Evolutionary conservation across 2,329 filamentous ascomycete species (phyloP).

Genomic region (Phaeosphaeriaceae sp.): DNA sequence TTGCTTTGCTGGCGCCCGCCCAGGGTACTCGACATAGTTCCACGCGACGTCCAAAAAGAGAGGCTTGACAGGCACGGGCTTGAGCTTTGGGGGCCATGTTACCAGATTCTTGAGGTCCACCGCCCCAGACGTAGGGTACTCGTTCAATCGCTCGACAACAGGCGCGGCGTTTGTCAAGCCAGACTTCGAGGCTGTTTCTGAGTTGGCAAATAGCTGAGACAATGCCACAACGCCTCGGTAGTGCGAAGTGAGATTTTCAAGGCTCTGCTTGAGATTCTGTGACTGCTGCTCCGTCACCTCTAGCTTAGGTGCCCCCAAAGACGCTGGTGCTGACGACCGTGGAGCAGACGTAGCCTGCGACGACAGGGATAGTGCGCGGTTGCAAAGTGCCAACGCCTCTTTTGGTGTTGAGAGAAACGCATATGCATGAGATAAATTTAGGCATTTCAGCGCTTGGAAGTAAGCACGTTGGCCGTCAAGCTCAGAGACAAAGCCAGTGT

Average conservation of each 20-base stretch:
- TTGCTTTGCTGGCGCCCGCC: conserved; percentile 53
- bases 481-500: conserved; percentile 76
- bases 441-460: conserved; percentile 87
- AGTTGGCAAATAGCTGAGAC: conserved; percentile 65
- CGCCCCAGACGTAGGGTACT: conserved; percentile 71
- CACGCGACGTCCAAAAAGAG: conserved; percentile 95
- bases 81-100: conserved; percentile 82
- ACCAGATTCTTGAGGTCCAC: conserved; percentile 83
- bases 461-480: conserved; percentile 81
- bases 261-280: conserved; percentile 64
- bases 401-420: conserved; percentile 72
- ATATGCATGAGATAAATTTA: conserved; percentile 87
- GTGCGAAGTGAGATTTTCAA: conserved; percentile 77
- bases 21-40: conserved; percentile 96
- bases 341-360: conserved; percentile 56
- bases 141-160: conserved; percentile 75
- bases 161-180: conserved; percentile 59
- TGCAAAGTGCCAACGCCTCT: conserved; percentile 85
- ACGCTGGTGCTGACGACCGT: conserved; percentile 40
- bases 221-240: conserved; percentile 87
- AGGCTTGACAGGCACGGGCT: conserved; percentile 88
- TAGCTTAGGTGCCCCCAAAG: conserved; percentile 66
- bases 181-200: conserved; percentile 55
- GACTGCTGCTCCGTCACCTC: conserved; percentile 68
- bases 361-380: conserved; percentile 71